Evolutionary conservation across 1,284 basidiomycete species (phyloP), one percentile per base, ranked within the genome.

Genomic region (Leucoagaricus sp.): DNA sequence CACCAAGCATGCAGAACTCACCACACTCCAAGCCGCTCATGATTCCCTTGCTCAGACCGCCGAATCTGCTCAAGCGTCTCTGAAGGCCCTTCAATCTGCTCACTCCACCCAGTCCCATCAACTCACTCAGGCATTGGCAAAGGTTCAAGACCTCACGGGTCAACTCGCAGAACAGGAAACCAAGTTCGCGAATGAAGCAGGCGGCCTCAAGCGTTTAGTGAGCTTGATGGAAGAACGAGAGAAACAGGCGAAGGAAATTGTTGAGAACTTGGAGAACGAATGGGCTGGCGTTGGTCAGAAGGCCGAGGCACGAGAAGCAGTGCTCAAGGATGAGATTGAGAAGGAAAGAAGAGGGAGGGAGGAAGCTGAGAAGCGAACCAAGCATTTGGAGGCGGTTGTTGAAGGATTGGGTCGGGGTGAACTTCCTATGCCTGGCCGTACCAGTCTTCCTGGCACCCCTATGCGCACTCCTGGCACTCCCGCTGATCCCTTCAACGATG

Each of bases 191-290:
- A 83, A 80, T 56, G 93, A 96, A 69, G 85, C 86, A 1, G 83
- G 80, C 28, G 84, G 84, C 13, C 75, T 94, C 62, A 82, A 84
- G 56, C 78, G 91, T 38, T 75, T 95, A 15, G 85, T 92, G 17
- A 74, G 79, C 15, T 83, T 94, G 76, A 86, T 95, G 79, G 91
- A 96, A 67, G 87, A 87, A 59, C 81, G 93, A 28, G 92, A 94
- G 69, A 82, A 83, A 42, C 86, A 93, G 61, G 82, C 89, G 13
- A 89, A 89, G 71, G 80, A 82, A 38, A 83, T 93, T 49, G 86
- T 94, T 2, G 85, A 91, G 34, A 77, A 78, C 46, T 85, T 96
- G 58, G 93, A 95, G 70, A 77, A 74, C 48, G 88, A 94, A 61
- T 94, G 88, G 84, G 85, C 86, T 29, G 78, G 76, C 13, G 81